phyloP scores from a whole-genome alignment of 768 basidiomycete genomes.

The Leccinum incarnatum region DNA sequence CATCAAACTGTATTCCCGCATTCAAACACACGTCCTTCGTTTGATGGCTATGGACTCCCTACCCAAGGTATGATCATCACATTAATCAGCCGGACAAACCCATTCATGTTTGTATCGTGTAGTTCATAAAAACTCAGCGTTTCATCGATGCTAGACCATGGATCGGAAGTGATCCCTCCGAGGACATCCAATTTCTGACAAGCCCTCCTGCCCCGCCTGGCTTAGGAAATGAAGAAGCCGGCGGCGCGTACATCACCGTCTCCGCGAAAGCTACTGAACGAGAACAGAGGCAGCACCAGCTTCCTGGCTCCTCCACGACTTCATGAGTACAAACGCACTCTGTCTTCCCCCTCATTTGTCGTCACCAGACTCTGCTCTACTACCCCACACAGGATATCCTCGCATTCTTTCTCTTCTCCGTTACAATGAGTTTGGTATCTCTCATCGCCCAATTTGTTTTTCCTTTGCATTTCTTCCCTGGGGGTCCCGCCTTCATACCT shows the following conservation, averaged over 20 bases:
- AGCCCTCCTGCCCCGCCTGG: conserved; percentile 70
- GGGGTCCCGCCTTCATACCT: conserved; percentile 27
- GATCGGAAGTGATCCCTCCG: conserved; percentile 73
- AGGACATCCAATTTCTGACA: conserved; percentile 55
- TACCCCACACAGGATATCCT: conserved; percentile 31
- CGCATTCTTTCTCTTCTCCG: conserved; percentile 16
- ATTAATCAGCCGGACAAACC: conserved; percentile 6
- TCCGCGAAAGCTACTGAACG: conserved; percentile 79
- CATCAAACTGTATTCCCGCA: conserved; percentile 91
- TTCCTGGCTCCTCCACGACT: conserved; percentile 24
- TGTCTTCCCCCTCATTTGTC: conserved; percentile 9
- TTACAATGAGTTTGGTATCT: conserved; percentile 23
- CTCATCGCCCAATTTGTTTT: conserved; percentile 23
- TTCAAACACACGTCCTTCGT: conserved; percentile 95
- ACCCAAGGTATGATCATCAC: conserved; percentile 67
- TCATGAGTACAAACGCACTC: conserved; percentile 28
- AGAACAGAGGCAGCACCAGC: conserved; percentile 35
- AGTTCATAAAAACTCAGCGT: conserved; percentile 88
- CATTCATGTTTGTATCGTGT: conserved; percentile 4
- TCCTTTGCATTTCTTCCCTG: conserved; percentile 18
- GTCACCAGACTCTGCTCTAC: conserved; percentile 22
- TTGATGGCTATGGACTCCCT: conserved; percentile 98
- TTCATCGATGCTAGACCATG: conserved; percentile 78
- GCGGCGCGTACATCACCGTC: conserved; percentile 83
- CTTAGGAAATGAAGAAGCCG: conserved; percentile 64